Base-by-base conservation (phyloP, 2,329 filamentous ascomycete genomes). In the Pseudogymnoascus sp. region DNA sequence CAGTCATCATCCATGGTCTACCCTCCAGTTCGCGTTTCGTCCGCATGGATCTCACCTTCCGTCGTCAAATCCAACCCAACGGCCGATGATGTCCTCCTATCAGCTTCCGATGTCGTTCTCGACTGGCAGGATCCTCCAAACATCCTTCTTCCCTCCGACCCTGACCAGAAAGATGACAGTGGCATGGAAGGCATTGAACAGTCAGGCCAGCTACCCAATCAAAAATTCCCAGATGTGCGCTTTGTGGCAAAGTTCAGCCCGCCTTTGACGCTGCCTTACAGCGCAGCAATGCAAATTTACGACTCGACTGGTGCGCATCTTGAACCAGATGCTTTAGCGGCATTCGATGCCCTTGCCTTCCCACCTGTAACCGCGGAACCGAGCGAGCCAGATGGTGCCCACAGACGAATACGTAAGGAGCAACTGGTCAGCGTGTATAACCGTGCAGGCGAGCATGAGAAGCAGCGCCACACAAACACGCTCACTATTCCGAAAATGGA, bases 201-300 rank as follows among this genome's bases (percentile, higher is more conserved):
- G 61, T 65, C 74, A 63, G 69, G 72, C 45, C 70, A 75, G 15
- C 75, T 77, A 18, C 63, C 72, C 6, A 71, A 69, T 2, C 75
- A 77, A 1, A 83, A 83, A 63, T 76, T 88, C 3, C 86, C 87
- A 3, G 83, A 89, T 58, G 83, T 89, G 61, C 82, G 86, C 64
- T 94, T 94, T 71, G 81, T 86, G 41, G 88, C 87, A 2, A 82
- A 81, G 9, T 85, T 94, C 58, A 82, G 89, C 60, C 90, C 89
- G 1, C 87, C 89, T 0, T 74, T 95, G 8, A 79, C 86, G 10
- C 77, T 94, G 3, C 85, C 89, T 0, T 80, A 84, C 48, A 76
- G 76, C 34, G 78, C 85, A 15, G 86, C 85, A 67, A 76, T 80
- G 61, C 79, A 83, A 23, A 77, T 92, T 5, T 79, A 85, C 63